Conservation (phyloP, 495 filamentous ascomycete species). For the Evernia prunastri region DNA sequence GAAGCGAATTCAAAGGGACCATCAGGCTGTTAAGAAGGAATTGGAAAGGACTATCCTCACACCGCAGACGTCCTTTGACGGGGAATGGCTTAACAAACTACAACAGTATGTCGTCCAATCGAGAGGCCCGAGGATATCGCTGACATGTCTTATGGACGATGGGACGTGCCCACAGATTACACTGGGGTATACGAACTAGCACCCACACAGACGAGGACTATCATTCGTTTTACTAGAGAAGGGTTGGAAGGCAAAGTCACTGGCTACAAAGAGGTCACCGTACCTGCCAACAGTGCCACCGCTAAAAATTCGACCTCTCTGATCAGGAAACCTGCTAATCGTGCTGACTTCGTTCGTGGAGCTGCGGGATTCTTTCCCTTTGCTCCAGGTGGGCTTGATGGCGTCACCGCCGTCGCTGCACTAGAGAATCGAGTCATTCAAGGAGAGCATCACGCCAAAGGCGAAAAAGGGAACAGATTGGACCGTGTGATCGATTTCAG, state of each 20-base stretch:
- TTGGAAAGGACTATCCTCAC: constrained; percentile 73
- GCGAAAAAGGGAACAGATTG: constrained; percentile 42
- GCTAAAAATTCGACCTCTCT: constrained; percentile 96
- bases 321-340: constrained; percentile 74
- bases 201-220: constrained; percentile 84
- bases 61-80: constrained; percentile 68
- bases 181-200: constrained; percentile 76
- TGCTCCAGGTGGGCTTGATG: constrained; percentile 83
- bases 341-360: constrained; percentile 91
- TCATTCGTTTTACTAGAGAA: constrained; percentile 85
- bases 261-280: constrained; percentile 89
- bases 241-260: constrained; percentile 90
- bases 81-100: constrained; percentile 77
- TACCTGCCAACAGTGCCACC: constrained; percentile 81
- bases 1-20: constrained; percentile 50
- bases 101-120: constrained; percentile 54
- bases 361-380: constrained; percentile 95
- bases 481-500: constrained; percentile 78
- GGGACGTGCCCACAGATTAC: constrained; percentile 72
- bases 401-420: constrained; percentile 72
- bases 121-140: not conserved
- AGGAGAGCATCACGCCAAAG: constrained; percentile 41
- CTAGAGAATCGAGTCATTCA: constrained; percentile 58
- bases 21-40: constrained; percentile 54
- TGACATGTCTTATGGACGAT: constrained; percentile 49